Evolutionary conservation across 2,329 filamentous ascomycete genomes (phyloP).

Genomic region (Fusarium sororula): DNA sequence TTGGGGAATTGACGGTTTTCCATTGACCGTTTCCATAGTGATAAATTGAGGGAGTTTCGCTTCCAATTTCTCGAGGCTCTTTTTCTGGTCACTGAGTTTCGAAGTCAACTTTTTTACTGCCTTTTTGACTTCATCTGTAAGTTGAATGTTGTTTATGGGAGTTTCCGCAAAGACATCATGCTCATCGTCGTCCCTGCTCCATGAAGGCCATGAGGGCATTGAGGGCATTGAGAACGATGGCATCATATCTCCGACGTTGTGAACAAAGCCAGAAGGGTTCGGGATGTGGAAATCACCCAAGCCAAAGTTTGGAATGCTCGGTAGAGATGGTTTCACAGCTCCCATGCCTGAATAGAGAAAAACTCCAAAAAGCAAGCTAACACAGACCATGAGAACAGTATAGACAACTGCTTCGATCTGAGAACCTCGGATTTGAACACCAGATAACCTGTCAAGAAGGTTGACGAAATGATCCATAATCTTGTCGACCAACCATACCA

Average conservation of each 20-base stretch:
- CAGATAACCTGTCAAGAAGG: constrained; percentile 27
- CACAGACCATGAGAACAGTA: neutral
- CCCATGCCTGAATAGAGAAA: neutral
- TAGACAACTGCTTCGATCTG: neutral
- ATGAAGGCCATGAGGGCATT: constrained; percentile 43
- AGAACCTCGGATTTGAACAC: neutral
- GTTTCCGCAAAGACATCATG: constrained; percentile 19
- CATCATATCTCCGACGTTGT: constrained; percentile 36
- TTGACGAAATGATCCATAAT: constrained; percentile 30
- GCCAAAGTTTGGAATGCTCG: neutral
- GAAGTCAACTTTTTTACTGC: constrained; percentile 45
- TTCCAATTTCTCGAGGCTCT: constrained; percentile 55
- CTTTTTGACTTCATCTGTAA: constrained; percentile 43
- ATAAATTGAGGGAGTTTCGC: constrained; percentile 65
- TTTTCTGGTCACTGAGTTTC: constrained; percentile 47
- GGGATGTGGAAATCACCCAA: constrained; percentile 22
- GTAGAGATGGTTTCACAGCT: neutral
- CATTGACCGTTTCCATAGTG: constrained; percentile 62
- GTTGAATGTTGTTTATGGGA: constrained; percentile 14
- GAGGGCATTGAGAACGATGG: constrained; percentile 43
- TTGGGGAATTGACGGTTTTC: constrained; percentile 62
- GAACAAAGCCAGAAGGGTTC: constrained; percentile 13
- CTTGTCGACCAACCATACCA: constrained; percentile 37
- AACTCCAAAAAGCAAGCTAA: constrained; percentile 5
- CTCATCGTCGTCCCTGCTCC: constrained; percentile 25